Evolutionary conservation across 176 grass and related monocot species (phyloP).

Genomic region (Triticum dicoccoides): DNA sequence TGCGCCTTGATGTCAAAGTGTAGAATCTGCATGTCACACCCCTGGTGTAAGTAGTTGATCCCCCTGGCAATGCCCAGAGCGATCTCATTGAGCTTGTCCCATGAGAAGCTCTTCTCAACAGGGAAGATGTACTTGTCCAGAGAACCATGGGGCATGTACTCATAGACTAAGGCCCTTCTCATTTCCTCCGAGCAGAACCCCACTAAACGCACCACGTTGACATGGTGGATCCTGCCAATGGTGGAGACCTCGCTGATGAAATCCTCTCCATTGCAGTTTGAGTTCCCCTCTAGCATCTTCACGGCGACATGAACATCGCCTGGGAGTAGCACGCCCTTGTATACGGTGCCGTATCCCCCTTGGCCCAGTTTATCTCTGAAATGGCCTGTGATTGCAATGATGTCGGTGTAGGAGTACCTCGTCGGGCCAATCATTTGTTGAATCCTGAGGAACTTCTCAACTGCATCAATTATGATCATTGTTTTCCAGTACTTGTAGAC

Average conservation of each 20-base stretch:
- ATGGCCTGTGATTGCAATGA: too few species aligned
- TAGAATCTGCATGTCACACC: not conserved
- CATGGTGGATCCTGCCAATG: not conserved
- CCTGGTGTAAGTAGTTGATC: not conserved
- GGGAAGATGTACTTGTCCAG: not conserved
- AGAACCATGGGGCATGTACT: not conserved
- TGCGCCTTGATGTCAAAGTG: slow-evolving; percentile 4
- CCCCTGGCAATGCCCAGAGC: not conserved
- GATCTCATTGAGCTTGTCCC: not conserved
- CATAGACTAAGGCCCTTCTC: not conserved
- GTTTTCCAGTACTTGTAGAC: too few species aligned
- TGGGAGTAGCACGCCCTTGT: too few species aligned
- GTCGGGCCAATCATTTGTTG: too few species aligned
- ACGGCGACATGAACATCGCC: too few species aligned
- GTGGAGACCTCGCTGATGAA: not conserved
- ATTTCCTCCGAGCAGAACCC: not conserved
- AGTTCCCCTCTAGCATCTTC: too few species aligned
- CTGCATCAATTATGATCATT: too few species aligned
- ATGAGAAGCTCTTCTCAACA: not conserved
- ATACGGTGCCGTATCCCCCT: too few species aligned
- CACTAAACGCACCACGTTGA: not conserved
- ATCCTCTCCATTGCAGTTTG: too few species aligned
- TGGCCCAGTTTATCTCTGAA: too few species aligned
- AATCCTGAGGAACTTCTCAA: too few species aligned
- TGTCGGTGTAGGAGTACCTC: too few species aligned